Percentiles rank a stretch among this genome's conserved stretches.
Conservation (phyloP, 148 eudicot genomes). For the Chenopodium formosanum region DNA sequence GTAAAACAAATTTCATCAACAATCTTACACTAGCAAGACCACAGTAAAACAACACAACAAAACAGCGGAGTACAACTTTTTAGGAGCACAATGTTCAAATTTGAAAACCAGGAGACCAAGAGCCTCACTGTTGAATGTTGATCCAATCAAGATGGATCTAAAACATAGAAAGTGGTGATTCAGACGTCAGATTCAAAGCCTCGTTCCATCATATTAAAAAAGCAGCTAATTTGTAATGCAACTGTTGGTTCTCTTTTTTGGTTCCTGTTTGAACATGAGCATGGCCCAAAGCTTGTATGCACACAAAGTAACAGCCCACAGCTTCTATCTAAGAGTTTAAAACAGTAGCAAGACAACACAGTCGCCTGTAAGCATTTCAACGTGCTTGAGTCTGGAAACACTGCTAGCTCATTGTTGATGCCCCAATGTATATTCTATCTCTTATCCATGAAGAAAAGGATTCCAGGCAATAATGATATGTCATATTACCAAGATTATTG, state of each 20-base stretch:
- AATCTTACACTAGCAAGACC: slow-evolving; percentile 3
- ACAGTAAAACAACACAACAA: neutral
- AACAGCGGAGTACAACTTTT: neutral
- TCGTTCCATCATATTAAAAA: neutral
- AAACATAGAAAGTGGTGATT: neutral
- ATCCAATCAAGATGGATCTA: neutral
- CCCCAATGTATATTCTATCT: neutral
- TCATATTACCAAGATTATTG: neutral
- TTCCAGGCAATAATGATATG: neutral
- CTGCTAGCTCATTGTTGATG: neutral
- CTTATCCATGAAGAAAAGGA: neutral
- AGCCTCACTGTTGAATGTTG: neutral
- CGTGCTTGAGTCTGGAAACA: neutral
- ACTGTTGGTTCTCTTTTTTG: neutral
- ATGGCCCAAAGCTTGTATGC: neutral
- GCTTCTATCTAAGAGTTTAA: neutral
- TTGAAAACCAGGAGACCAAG: neutral
- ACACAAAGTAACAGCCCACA: neutral
- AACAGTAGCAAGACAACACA: neutral
- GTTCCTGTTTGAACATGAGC: neutral
- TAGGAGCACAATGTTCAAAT: neutral
- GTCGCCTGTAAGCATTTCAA: neutral
- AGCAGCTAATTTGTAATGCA: neutral
- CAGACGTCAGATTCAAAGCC: neutral
- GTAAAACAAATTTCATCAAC: slow-evolving; percentile 18